These are phyloP conservation scores for Plasmodium coatneyi DNA, from an alignment of 169 alveolate genomes.

Conservation along the genomic window DNA sequence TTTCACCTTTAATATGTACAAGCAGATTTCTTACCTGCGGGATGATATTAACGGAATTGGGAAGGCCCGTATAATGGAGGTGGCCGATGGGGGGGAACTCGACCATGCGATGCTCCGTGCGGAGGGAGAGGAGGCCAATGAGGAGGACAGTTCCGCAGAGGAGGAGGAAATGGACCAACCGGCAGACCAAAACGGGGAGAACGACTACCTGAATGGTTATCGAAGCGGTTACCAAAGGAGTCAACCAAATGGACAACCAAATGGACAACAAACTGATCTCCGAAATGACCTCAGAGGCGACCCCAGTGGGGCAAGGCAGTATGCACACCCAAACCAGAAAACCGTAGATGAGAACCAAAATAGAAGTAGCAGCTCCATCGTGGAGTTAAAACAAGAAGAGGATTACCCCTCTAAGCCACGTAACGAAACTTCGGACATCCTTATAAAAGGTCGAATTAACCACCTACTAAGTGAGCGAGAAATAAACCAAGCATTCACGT, in stretches of 20 bases:
- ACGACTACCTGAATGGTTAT: neutral
- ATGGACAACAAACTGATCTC: neutral
- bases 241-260: neutral
- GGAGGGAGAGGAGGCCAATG: neutral
- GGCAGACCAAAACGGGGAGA: neutral
- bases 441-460: conserved; percentile 62
- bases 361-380: neutral
- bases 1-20: conserved; percentile 11
- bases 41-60: conserved; percentile 17
- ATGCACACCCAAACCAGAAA: neutral
- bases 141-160: neutral
- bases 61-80: neutral
- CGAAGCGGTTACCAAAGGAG: neutral
- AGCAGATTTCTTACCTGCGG: conserved; percentile 6
- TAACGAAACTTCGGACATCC: conserved; percentile 21
- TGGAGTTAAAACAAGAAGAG: conserved; percentile 7
- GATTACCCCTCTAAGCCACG: neutral
- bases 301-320: neutral
- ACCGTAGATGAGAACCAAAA: neutral
- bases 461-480: conserved; percentile 67
- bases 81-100: neutral
- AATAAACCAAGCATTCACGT: conserved; percentile 52
- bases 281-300: neutral
- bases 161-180: neutral
- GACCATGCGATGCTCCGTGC: neutral